phyloP scores from a whole-genome alignment of 2,329 filamentous ascomycete species.

The Pseudocercospora fuligena region DNA sequence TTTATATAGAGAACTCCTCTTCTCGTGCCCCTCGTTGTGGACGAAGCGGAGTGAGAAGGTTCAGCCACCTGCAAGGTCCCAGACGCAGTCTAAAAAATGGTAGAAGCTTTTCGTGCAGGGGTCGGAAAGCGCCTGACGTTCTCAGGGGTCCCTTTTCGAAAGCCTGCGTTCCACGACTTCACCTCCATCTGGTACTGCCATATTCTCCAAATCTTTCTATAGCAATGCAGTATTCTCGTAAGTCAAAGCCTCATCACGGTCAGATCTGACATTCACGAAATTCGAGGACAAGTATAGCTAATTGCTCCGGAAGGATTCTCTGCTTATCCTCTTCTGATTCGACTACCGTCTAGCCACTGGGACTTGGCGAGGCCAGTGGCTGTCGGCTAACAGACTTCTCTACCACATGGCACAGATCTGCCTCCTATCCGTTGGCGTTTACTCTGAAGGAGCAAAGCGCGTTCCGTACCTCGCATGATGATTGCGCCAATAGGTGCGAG shows the following conservation, averaged over 20 bases:
- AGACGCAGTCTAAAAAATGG: background rate
- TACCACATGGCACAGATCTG: slow-evolving; percentile 7
- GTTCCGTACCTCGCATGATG: background rate
- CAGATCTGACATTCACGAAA: background rate
- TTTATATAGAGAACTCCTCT: background rate
- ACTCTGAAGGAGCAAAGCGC: slow-evolving; percentile 1
- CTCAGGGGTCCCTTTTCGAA: background rate
- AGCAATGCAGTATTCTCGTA: background rate
- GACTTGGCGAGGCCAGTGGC: slow-evolving; percentile 11
- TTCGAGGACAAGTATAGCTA: background rate
- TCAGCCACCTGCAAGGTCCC: background rate
- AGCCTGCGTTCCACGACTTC: background rate
- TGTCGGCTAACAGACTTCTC: slow-evolving; percentile 1
- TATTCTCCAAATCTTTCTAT: background rate
- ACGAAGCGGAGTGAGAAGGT: background rate
- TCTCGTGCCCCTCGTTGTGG: background rate
- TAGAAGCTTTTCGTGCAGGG: background rate
- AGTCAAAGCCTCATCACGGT: background rate
- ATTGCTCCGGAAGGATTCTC: background rate
- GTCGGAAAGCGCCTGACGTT: background rate
- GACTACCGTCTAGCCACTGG: background rate
- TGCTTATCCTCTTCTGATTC: background rate
- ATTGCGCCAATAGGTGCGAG: background rate
- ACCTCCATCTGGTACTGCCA: background rate
- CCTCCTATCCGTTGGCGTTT: slow-evolving; percentile 4